Evolutionary conservation across 305 asterid species (phyloP).

Genomic region (Euphrasia arctica): DNA sequence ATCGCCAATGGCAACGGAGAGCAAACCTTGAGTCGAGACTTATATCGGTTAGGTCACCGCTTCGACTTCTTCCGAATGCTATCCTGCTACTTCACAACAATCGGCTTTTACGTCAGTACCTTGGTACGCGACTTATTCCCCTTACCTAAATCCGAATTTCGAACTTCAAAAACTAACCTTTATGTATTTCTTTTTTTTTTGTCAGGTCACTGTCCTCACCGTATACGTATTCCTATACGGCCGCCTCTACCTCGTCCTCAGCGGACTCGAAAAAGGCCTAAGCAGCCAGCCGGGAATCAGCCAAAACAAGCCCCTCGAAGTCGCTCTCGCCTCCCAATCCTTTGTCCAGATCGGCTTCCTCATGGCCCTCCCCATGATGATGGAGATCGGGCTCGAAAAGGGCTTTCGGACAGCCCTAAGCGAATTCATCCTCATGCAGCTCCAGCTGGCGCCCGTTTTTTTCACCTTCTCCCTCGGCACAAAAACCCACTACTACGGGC

Average conservation of each 20-base stretch:
- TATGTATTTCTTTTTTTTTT: constrained; percentile 17
- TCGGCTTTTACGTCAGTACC: constrained; percentile 78
- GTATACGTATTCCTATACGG: constrained; percentile 79
- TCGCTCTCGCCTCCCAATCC: constrained; percentile 82
- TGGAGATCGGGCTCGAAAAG: constrained; percentile 80
- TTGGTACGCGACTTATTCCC: constrained; percentile 40
- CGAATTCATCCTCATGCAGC: constrained; percentile 73
- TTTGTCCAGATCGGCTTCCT: constrained; percentile 75
- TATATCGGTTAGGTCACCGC: constrained; percentile 85
- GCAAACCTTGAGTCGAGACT: constrained; percentile 81
- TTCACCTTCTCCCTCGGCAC: constrained; percentile 85
- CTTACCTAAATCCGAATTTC: background rate
- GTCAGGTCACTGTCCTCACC: constrained; percentile 73
- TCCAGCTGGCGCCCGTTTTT: constrained; percentile 77
- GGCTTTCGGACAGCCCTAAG: constrained; percentile 78
- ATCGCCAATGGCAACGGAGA: constrained; percentile 89
- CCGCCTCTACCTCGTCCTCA: constrained; percentile 74
- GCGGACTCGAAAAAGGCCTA: constrained; percentile 72
- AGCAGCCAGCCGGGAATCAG: constrained; percentile 49
- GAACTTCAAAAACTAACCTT: constrained; percentile 9
- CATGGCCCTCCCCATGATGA: constrained; percentile 90
- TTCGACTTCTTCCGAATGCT: constrained; percentile 84
- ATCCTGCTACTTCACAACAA: constrained; percentile 78
- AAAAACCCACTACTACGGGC: constrained; percentile 74
- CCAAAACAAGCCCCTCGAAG: constrained; percentile 62